phyloP scores from a whole-genome alignment of 352 stramenopile genomes.

The Phytophthora chlamydospora region DNA sequence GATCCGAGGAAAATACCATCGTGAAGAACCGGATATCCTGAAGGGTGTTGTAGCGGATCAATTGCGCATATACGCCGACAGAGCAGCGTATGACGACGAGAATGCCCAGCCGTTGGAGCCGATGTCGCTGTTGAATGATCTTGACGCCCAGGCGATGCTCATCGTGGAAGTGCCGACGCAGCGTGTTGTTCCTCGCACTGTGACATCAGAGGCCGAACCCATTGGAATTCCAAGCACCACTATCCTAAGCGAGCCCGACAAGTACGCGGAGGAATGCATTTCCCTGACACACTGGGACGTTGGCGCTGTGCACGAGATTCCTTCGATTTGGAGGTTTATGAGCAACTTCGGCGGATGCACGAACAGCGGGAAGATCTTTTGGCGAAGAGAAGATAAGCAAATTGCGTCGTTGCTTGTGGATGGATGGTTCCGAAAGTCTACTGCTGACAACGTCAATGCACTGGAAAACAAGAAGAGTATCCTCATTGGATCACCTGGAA shows the following conservation, averaged over 20 bases:
- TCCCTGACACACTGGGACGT: too few species aligned
- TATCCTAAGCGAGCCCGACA: too few species aligned
- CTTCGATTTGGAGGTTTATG: too few species aligned
- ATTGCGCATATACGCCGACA: too few species aligned
- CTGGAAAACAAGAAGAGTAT: conserved; percentile 19
- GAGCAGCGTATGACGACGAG: not conserved
- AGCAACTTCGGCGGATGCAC: conserved; percentile 10
- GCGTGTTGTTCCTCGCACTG: too few species aligned
- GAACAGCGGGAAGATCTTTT: conserved; percentile 9
- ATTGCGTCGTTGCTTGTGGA: conserved; percentile 12
- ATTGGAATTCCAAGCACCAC: too few species aligned
- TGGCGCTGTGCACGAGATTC: too few species aligned
- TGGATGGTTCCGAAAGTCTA: conserved; percentile 15
- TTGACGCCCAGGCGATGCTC: conserved; percentile 3
- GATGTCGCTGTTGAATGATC: conserved; percentile 4
- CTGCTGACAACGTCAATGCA: conserved; percentile 3
- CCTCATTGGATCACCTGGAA: conserved; percentile 17
- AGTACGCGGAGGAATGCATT: too few species aligned
- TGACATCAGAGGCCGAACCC: too few species aligned
- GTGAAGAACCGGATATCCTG: too few species aligned
- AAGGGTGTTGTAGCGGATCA: not conserved
- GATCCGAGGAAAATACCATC: too few species aligned
- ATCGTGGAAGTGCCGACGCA: conserved; percentile 15
- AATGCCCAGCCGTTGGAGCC: conserved; percentile 13
- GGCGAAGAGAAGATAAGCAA: conserved; percentile 15